Conservation (phyloP, 2,329 filamentous ascomycete genomes). For the Celoporthe dispersa region DNA sequence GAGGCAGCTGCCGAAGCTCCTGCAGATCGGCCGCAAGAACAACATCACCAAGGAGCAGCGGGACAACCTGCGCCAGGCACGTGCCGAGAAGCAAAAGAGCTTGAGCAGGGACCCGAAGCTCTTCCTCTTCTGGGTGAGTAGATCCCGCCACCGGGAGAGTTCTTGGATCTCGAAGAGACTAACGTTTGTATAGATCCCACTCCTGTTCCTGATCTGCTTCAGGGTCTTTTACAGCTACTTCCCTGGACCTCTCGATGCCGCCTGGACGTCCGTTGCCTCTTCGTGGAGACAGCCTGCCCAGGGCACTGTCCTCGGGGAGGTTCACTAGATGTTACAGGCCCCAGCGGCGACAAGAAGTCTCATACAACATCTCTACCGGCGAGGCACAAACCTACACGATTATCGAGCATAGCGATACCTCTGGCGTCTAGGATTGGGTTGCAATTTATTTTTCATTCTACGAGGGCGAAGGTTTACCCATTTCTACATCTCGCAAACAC, state of each 20-base stretch:
- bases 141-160: neutral
- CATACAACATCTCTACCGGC: neutral
- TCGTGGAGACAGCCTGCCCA: neutral
- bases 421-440: neutral
- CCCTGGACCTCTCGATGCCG: neutral
- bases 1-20: constrained; percentile 45
- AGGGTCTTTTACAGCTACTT: constrained; percentile 3
- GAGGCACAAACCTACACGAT: neutral
- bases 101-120: constrained; percentile 67
- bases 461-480: neutral
- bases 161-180: neutral
- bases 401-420: neutral
- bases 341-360: neutral
- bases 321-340: neutral
- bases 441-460: constrained; percentile 3
- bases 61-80: constrained; percentile 63
- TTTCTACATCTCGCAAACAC: neutral
- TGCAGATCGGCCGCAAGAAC: constrained; percentile 67
- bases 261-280: constrained; percentile 5
- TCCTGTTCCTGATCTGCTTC: constrained; percentile 25
- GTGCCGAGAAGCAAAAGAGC: constrained; percentile 66
- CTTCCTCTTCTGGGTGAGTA: constrained; percentile 70
- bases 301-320: neutral
- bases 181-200: constrained; percentile 19
- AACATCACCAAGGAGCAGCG: constrained; percentile 68